These are phyloP conservation scores for Ceratocystis diversiconidia DNA, from an alignment of 2,329 filamentous ascomycete species.

Conservation along the genomic window DNA sequence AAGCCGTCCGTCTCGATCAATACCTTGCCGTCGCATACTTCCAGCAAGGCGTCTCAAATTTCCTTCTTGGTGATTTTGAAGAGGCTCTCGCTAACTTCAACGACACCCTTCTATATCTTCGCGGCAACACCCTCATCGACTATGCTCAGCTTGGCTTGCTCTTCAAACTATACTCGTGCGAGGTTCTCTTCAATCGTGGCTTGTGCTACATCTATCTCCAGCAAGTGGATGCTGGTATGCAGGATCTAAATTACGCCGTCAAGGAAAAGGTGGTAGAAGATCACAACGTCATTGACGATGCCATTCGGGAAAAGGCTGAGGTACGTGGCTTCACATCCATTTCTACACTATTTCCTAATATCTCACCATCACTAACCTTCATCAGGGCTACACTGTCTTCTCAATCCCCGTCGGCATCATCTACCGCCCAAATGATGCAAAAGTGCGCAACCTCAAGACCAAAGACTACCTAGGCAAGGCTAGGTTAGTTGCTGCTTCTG, in stretches of 20 bases:
- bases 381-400: constrained; percentile 90
- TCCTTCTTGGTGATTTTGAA: constrained; percentile 90
- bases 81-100: constrained; percentile 98
- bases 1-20: constrained; percentile 76
- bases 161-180: constrained; percentile 94
- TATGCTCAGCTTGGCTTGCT: constrained; percentile 91
- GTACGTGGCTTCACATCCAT: constrained; percentile 31
- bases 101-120: constrained; percentile 83
- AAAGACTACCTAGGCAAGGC: constrained; percentile 97
- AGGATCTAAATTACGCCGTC: constrained; percentile 77
- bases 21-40: constrained; percentile 98
- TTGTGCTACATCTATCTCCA: constrained; percentile 95
- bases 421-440: constrained; percentile 90
- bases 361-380: constrained; percentile 21
- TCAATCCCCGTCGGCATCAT: constrained; percentile 93
- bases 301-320: constrained; percentile 83
- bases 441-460: constrained; percentile 94
- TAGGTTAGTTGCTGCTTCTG: constrained; percentile 77
- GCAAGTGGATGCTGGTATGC: constrained; percentile 77
- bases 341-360: background rate
- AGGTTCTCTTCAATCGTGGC: constrained; percentile 92
- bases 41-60: constrained; percentile 96
- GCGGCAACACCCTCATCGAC: constrained; percentile 94
- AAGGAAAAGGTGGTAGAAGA: constrained; percentile 95
- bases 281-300: constrained; percentile 96